Evolutionary conservation across 2,329 filamentous ascomycete genomes (phyloP).

Genomic region (Eutypa lata): DNA sequence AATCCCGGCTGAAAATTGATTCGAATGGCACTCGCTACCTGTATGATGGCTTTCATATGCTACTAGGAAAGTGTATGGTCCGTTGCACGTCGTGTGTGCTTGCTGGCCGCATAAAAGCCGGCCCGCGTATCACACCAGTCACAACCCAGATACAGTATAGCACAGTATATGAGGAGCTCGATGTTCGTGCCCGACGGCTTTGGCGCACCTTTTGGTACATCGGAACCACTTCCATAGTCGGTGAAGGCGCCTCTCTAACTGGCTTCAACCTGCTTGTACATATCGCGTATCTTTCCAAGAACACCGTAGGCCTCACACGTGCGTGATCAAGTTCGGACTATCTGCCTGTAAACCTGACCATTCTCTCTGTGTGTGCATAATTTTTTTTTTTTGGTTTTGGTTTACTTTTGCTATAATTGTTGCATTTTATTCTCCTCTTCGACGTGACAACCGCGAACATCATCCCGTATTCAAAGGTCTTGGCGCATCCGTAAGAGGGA

Average conservation of each 20-base stretch:
- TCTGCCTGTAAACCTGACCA: too few species aligned
- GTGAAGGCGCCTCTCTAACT: conserved; percentile 1
- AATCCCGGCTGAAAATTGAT: background rate
- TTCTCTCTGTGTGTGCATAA: background rate
- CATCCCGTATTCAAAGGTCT: background rate
- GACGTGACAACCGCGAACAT: background rate
- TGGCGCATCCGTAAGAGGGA: background rate
- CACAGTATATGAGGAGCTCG: background rate
- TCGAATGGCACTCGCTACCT: conserved; percentile 2
- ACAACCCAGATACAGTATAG: background rate
- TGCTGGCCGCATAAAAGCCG: conserved; percentile 28
- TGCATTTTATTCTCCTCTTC: background rate
- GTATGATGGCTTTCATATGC: conserved; percentile 21
- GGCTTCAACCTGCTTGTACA: conserved; percentile 5
- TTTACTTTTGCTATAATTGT: background rate
- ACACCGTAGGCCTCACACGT: background rate
- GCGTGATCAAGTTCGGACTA: background rate
- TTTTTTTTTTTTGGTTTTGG: background rate
- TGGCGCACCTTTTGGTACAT: conserved; percentile 13
- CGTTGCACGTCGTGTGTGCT: conserved; percentile 20
- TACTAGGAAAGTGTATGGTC: conserved; percentile 24
- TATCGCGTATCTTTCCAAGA: conserved; percentile 10
- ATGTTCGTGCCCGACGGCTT: background rate
- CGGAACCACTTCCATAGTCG: conserved; percentile 16
- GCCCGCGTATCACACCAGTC: conserved; percentile 23